A percentile compares a stretch with the other conserved stretches of the same genome.
Evolutionary conservation across 2,329 filamentous ascomycete species (phyloP).

Genomic region (Mollisia scopiformis): DNA sequence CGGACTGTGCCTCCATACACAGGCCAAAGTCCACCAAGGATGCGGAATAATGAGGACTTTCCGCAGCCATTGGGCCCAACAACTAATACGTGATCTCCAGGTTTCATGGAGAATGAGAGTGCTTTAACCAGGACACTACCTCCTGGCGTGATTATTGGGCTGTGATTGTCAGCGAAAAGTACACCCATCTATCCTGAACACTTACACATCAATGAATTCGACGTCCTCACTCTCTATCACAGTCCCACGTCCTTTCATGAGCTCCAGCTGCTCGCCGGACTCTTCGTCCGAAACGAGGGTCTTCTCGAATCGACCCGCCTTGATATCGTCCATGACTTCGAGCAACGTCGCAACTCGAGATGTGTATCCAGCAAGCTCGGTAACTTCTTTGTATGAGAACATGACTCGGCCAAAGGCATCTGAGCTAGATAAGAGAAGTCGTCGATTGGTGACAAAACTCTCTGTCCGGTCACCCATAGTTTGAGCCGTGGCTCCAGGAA

Average conservation of each 20-base stretch:
- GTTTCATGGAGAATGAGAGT: slow-evolving; percentile 83
- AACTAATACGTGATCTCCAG: slow-evolving; percentile 86
- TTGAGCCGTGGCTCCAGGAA: slow-evolving; percentile 64
- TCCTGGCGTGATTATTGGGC: slow-evolving; percentile 92
- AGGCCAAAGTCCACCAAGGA: slow-evolving; percentile 94
- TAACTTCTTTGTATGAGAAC: slow-evolving; percentile 98
- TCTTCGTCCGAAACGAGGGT: slow-evolving; percentile 89
- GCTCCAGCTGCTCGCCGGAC: slow-evolving; percentile 78
- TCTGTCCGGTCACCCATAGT: slow-evolving; percentile 72
- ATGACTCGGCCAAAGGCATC: slow-evolving; percentile 95
- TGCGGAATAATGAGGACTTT: slow-evolving; percentile 94
- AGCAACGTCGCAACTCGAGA: slow-evolving; percentile 87
- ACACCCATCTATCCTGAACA: slow-evolving; percentile 28
- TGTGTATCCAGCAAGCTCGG: slow-evolving; percentile 93
- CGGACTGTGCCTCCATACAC: slow-evolving; percentile 93
- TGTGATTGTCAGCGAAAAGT: slow-evolving; percentile 23
- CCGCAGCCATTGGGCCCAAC: slow-evolving; percentile 97
- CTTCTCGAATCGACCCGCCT: slow-evolving; percentile 91
- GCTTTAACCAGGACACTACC: slow-evolving; percentile 88
- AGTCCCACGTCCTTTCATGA: slow-evolving; percentile 80
- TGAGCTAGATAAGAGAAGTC: slow-evolving; percentile 89
- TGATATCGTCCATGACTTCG: slow-evolving; percentile 93
- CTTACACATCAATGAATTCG: slow-evolving; percentile 75
- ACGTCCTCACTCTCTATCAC: slow-evolving; percentile 84
- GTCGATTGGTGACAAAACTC: slow-evolving; percentile 89